phyloP scores from a whole-genome alignment of 129 eudicot species.

The Tagetes erecta region DNA sequence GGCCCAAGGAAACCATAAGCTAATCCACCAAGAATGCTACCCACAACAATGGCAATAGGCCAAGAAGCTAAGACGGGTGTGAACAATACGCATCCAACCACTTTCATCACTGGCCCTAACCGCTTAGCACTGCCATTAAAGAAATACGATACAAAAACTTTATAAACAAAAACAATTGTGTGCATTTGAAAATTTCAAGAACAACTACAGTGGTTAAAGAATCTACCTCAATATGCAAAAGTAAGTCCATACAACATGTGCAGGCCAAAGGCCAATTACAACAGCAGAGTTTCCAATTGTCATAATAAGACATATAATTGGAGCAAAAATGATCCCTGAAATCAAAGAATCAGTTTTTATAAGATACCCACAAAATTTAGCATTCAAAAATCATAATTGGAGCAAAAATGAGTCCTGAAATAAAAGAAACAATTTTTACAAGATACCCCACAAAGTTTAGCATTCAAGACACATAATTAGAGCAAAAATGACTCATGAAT shows the following conservation, averaged over 20 bases:
- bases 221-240: conserved; percentile 62
- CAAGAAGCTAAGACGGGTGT: conserved; percentile 48
- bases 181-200: neutral
- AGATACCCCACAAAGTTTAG: neutral
- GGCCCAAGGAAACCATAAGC: conserved; percentile 88
- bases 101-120: conserved; percentile 79
- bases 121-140: conserved; percentile 68
- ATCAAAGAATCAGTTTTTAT: conserved; percentile 18
- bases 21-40: conserved; percentile 75
- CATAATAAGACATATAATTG: conserved; percentile 67
- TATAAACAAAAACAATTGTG: neutral
- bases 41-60: conserved; percentile 53
- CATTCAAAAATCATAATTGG: conserved; percentile 41
- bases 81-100: conserved; percentile 54
- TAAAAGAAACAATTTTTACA: conserved; percentile 14
- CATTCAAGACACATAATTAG: neutral
- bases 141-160: neutral
- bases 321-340: conserved; percentile 50
- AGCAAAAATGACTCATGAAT: neutral
- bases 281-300: conserved; percentile 62
- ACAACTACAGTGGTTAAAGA: conserved; percentile 1
- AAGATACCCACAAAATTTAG: neutral
- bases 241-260: conserved; percentile 61
- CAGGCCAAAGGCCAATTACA: conserved; percentile 80
- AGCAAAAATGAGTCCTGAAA: conserved; percentile 39